These are phyloP conservation scores for Mycena floridula DNA, from an alignment of 768 basidiomycete genomes.

Conservation along the genomic window DNA sequence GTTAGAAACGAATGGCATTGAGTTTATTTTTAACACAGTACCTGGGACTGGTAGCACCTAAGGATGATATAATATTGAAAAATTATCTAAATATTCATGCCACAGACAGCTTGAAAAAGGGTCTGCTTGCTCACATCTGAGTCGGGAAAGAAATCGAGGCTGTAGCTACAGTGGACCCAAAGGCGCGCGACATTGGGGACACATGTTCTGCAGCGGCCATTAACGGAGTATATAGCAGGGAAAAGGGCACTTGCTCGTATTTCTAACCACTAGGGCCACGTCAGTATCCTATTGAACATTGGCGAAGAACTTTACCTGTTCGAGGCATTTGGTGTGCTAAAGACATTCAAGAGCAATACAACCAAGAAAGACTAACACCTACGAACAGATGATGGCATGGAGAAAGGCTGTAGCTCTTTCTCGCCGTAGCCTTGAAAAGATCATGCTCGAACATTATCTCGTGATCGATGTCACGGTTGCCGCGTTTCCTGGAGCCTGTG, in stretches of 20 bases:
- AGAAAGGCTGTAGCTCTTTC: constrained; percentile 76
- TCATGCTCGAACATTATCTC: constrained; percentile 28
- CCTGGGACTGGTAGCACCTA: too few species aligned
- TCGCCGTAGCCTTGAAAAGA: constrained; percentile 35
- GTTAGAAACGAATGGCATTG: too few species aligned
- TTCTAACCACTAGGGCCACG: constrained; percentile 52
- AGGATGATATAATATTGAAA: too few species aligned
- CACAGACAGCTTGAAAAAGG: too few species aligned
- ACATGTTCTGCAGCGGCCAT: constrained; percentile 59
- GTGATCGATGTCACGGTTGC: constrained; percentile 17
- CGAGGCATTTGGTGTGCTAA: constrained; percentile 83
- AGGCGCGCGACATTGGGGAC: constrained; percentile 84
- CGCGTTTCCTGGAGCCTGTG: constrained; percentile 14
- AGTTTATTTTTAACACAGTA: too few species aligned
- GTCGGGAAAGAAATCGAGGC: too few species aligned
- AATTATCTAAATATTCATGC: too few species aligned
- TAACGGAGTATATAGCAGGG: neutral
- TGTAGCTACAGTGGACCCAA: constrained; percentile 71
- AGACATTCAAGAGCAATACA: constrained; percentile 1
- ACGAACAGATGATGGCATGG: constrained; percentile 90
- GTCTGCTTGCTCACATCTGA: too few species aligned
- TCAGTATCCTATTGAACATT: neutral
- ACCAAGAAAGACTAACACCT: constrained; percentile 19
- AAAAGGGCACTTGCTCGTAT: constrained; percentile 53
- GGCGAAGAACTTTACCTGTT: constrained; percentile 43